Evolutionary conservation across 495 filamentous ascomycete genomes (phyloP), one percentile per base, ranked within the genome.

Genomic region (Penicillium dipodomyicola): DNA sequence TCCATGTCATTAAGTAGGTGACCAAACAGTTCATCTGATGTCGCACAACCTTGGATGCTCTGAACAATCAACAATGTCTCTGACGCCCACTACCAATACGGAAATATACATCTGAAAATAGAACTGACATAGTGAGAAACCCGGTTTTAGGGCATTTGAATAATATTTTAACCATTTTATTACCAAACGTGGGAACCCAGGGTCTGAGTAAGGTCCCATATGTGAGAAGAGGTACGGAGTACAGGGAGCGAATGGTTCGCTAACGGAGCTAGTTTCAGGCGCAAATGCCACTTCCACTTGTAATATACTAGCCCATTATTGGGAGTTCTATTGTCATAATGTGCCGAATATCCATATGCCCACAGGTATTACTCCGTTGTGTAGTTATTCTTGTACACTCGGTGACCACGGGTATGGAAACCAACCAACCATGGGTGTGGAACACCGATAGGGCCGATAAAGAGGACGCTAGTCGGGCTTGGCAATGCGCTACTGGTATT

Each of bases 81-180:
- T 29, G n/a, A 20, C 47, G 25, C 17, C 29, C 29, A 39, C 20
- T 20, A 20, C 25, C 39, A 54, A 54, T 39, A 39, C 35, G 35
- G 35, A 54, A 43, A 44, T 54, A 44, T 54, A 45, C 20, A 55
- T 14, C 29, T 19, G 35, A 23, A 59, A 55, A 47, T 59, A 43
- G 49, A 35, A 54, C 12, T 22, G 12, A 30, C 20, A 54, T n/a
- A 19, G 29, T 20, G 10, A 46, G 15, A 8, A n/a, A 49, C 19
- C 37, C 27, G 2, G 43, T 23, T 39, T 47, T 39, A 49, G 32
- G 46, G 19, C 19, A 49, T 23, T 48, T 57, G 54, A 63, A 63
- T 57, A 63, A 63, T 63, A 63, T 51, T 53, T 57, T 49, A 56
- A 54, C 54, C 52, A 60, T 56, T 50, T 53, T 43, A 54, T 49